A percentile compares a stretch with the other conserved stretches of the same genome.
Conservation (phyloP, 75 land plant species). For the Pinus tabuliformis region DNA sequence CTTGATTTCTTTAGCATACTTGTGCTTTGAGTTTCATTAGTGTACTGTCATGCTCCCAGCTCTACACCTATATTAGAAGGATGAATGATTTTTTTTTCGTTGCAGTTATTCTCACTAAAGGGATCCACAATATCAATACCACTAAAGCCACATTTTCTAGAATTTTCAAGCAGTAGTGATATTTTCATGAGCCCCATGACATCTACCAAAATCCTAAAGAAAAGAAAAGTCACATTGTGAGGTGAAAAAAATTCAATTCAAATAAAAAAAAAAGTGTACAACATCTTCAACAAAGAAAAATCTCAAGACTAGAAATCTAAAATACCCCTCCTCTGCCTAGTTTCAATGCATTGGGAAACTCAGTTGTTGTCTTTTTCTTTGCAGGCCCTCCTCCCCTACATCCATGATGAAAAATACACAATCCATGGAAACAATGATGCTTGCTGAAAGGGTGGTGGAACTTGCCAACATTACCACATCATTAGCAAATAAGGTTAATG, state of each 20-base stretch:
- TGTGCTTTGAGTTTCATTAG: not conserved
- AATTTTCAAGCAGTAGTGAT: constrained; percentile 51
- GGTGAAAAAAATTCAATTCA: not conserved
- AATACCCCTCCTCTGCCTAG: constrained; percentile 60
- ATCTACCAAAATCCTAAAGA: constrained; percentile 52
- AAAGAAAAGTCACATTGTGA: not conserved
- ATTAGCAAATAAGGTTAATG: too few species aligned
- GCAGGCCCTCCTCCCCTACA: too few species aligned
- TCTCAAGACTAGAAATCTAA: not conserved
- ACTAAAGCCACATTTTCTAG: constrained; percentile 48
- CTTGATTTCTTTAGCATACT: constrained; percentile 6
- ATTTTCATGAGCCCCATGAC: constrained; percentile 98
- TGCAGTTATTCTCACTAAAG: not conserved
- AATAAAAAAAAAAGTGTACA: not conserved
- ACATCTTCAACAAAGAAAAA: constrained; percentile 1
- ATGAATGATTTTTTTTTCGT: not conserved
- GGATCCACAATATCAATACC: constrained; percentile 11
- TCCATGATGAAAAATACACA: too few species aligned
- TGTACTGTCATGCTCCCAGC: not conserved
- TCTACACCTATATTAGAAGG: constrained; percentile 1
- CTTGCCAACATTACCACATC: too few species aligned
- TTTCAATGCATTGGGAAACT: constrained; percentile 69
- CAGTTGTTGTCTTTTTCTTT: not conserved
- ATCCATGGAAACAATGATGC: too few species aligned
- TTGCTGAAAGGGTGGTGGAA: too few species aligned